phyloP scores from a whole-genome alignment of 345 rosid species.

The Syzygium jambos region DNA sequence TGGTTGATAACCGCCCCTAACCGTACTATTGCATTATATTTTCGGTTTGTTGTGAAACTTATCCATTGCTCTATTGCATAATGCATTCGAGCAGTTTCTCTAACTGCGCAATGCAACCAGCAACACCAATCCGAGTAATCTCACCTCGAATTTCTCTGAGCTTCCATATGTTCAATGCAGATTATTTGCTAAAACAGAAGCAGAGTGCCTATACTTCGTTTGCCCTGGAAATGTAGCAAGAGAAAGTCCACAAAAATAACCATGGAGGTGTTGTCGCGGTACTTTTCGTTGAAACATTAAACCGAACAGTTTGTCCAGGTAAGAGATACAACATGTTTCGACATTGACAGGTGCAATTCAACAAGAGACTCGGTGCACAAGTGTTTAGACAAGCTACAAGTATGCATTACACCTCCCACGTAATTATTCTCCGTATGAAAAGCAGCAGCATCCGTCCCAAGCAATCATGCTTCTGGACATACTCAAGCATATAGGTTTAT shows the following conservation, averaged over 20 bases:
- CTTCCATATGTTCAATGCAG: not conserved
- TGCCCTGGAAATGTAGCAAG: not conserved
- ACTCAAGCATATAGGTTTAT: slow-evolving; percentile 61
- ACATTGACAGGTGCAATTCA: not conserved
- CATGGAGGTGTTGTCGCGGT: not conserved
- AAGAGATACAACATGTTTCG: not conserved
- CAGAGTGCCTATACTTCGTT: not conserved
- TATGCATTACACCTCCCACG: not conserved
- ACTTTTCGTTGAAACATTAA: not conserved
- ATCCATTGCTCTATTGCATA: not conserved
- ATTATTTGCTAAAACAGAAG: not conserved
- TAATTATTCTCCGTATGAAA: not conserved
- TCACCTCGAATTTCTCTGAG: not conserved
- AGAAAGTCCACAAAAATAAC: not conserved
- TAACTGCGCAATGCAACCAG: not conserved
- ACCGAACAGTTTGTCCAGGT: not conserved
- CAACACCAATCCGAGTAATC: not conserved
- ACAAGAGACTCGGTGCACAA: not conserved
- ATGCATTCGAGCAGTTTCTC: not conserved
- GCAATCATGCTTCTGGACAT: not conserved
- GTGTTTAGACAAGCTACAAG: not conserved
- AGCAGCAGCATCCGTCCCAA: not conserved
- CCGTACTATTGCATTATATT: not conserved
- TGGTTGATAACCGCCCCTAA: not conserved
- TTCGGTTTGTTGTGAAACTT: not conserved